Base-by-base conservation (phyloP, 2,329 filamentous ascomycete species). In the Volutella citrinella region DNA sequence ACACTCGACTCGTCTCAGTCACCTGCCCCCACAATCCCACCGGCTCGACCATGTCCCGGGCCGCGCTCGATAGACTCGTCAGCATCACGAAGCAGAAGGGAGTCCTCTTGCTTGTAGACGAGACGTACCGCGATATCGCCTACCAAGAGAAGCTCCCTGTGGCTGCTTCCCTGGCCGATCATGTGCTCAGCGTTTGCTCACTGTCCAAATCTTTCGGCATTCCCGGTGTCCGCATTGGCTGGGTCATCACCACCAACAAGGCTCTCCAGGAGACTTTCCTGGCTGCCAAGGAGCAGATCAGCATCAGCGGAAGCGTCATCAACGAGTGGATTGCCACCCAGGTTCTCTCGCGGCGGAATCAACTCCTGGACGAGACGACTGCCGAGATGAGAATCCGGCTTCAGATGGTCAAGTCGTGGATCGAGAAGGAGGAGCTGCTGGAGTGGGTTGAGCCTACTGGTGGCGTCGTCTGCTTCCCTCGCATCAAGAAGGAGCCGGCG, bases 231-330 rank as follows among this genome's bases (percentile, higher is more conserved):
- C 46, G 49, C 4, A 18, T 50, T 7, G 49, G 49, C 3, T 52
- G 49, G 48, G 17, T 51, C 6, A 34, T 39, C 8, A 42, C 36
- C 12, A 30, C 22, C 5, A 33, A 47, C 25, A 33, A 40, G 19
- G n/a, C 15, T 3, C 43, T 52, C 5, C 40, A 43, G 25, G 38
- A 51, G 20, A 43, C 32, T 3, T 51, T 52, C 20, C 26, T 52
- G 1, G 49, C 48, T 1, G 49, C 48, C 11, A 52, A 51, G 23
- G 46, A 51, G 34, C 43, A 48, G 24, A 51, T 52, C 31, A 48
- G 42, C 27, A 52, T 52, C 9, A 48, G 43, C 16, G 44, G 42
- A 5, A 46, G 46, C 18, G 46, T 46, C 8, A 36, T 49, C 10
- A 35, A 52, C 21, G 49, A 52, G 16, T 38, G 33, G 22, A 34